phyloP scores from a whole-genome alignment of 495 filamentous ascomycete species.

The Geopyxis carbonaria region DNA sequence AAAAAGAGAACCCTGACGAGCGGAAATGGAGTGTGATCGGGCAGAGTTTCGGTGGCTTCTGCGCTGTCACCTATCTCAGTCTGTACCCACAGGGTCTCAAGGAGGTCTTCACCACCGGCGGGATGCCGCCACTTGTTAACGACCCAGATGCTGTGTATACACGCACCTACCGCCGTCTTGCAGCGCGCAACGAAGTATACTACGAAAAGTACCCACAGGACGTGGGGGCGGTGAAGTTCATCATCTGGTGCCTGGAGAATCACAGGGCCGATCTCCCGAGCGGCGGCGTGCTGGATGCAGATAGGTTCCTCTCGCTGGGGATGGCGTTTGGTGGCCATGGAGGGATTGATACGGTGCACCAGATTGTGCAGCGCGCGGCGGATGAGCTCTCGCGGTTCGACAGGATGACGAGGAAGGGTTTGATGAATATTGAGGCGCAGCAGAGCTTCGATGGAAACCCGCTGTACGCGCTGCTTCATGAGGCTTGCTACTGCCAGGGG shows the following conservation, averaged over 20 bases:
- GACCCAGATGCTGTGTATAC: slow-evolving; percentile 60
- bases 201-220: slow-evolving; percentile 80
- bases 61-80: slow-evolving; percentile 61
- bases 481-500: slow-evolving; percentile 57
- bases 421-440: slow-evolving; percentile 45
- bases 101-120: slow-evolving; percentile 71
- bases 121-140: slow-evolving; percentile 56
- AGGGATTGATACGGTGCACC: slow-evolving; percentile 50
- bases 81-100: slow-evolving; percentile 56
- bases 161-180: slow-evolving; percentile 49
- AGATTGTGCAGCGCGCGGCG: slow-evolving; percentile 47
- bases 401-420: slow-evolving; percentile 51
- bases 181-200: slow-evolving; percentile 51
- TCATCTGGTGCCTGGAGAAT: slow-evolving; percentile 44
- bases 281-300: slow-evolving; percentile 50
- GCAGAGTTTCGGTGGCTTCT: slow-evolving; percentile 88
- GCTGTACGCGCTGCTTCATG: slow-evolving; percentile 75
- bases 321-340: slow-evolving; percentile 50
- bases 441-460: slow-evolving; percentile 54
- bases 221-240: slow-evolving; percentile 45
- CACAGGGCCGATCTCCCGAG: slow-evolving; percentile 42
- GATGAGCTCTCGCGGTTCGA: slow-evolving; percentile 56
- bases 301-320: slow-evolving; percentile 58
- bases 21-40: slow-evolving; percentile 70
- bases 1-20: slow-evolving; percentile 49